Evolutionary conservation across 176 grass and related monocot species (phyloP).

Genomic region (Puya raimondii): DNA sequence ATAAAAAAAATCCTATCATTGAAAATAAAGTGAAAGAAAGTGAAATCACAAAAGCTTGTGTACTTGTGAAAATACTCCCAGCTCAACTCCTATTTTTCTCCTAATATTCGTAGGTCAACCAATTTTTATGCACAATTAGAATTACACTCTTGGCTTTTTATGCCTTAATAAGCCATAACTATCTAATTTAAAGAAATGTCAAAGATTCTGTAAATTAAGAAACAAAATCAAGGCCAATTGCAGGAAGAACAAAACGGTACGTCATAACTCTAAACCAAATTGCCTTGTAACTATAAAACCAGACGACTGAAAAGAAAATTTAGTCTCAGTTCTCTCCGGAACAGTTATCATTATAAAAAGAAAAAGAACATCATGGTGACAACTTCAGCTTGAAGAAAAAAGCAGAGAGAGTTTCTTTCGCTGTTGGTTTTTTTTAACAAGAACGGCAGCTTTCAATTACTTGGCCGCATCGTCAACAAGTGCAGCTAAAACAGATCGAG

Average conservation of each 20-base stretch:
- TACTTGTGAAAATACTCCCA: too few species aligned
- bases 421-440: background rate
- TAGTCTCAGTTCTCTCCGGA: background rate
- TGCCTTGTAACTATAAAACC: background rate
- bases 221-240: too few species aligned
- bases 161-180: too few species aligned
- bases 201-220: too few species aligned
- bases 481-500: slow-evolving; percentile 41
- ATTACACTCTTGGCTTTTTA: too few species aligned
- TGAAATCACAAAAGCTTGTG: too few species aligned
- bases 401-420: background rate
- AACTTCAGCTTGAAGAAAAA: background rate
- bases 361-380: background rate
- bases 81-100: too few species aligned
- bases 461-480: slow-evolving; percentile 10
- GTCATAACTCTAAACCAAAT: background rate
- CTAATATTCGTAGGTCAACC: too few species aligned
- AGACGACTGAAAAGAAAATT: background rate
- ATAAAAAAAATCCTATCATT: too few species aligned
- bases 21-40: too few species aligned
- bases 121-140: too few species aligned
- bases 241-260: background rate
- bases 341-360: background rate
- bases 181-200: too few species aligned
- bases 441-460: background rate